These are phyloP conservation scores for Leishmania tropica DNA, from an alignment of 208 protist genomes.

Conservation along the genomic window DNA sequence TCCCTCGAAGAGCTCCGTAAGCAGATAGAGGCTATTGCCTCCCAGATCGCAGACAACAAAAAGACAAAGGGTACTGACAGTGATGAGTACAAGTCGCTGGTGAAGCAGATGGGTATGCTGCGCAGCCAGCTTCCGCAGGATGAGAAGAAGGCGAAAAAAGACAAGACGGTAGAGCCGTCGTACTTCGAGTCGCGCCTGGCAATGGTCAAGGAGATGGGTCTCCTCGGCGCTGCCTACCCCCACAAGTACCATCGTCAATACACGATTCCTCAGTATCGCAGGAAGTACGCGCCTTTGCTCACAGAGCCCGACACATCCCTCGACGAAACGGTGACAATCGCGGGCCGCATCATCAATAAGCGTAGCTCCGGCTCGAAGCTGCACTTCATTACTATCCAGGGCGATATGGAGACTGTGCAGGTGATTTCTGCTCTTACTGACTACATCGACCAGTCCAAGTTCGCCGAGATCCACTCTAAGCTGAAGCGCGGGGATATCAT, in stretches of 20 bases:
- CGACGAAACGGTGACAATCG: slow-evolving; percentile 81
- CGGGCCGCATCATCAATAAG: slow-evolving; percentile 87
- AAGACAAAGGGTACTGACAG: slow-evolving; percentile 61
- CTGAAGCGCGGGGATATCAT: slow-evolving; percentile 99
- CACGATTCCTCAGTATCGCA: slow-evolving; percentile 89
- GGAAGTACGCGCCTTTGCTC: slow-evolving; percentile 68
- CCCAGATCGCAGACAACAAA: slow-evolving; percentile 70
- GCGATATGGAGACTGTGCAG: slow-evolving; percentile 96
- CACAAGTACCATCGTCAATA: slow-evolving; percentile 96
- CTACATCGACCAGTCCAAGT: slow-evolving; percentile 78
- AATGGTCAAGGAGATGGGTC: slow-evolving; percentile 88
- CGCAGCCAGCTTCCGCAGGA: slow-evolving; percentile 50
- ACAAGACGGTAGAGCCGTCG: slow-evolving; percentile 58
- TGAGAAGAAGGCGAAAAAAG: slow-evolving; percentile 48
- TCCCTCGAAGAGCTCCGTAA: slow-evolving; percentile 54
- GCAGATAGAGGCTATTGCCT: slow-evolving; percentile 77
- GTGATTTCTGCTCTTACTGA: slow-evolving; percentile 79
- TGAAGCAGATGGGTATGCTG: slow-evolving; percentile 78
- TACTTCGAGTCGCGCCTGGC: slow-evolving; percentile 90
- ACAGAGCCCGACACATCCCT: slow-evolving; percentile 49
- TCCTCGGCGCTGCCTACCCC: slow-evolving; percentile 94
- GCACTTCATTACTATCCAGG: slow-evolving; percentile 97
- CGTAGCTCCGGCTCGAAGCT: slow-evolving; percentile 93
- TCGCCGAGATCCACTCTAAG: slow-evolving; percentile 79
- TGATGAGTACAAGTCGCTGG: slow-evolving; percentile 71